phyloP scores from a whole-genome alignment of 805 yeast species.

The Hanseniaspora mollemarum region DNA sequence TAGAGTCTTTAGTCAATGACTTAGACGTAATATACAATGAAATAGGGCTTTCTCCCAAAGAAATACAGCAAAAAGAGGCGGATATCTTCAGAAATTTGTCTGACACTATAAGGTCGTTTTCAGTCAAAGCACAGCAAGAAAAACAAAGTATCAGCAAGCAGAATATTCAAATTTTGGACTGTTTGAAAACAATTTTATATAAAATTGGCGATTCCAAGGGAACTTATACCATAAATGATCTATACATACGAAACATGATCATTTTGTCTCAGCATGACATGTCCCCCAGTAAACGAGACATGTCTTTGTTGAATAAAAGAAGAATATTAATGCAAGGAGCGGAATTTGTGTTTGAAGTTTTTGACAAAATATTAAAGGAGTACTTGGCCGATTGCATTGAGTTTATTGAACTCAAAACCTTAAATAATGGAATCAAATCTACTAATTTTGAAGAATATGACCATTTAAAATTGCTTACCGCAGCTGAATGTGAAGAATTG shows the following conservation, averaged over 20 bases:
- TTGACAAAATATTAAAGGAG: conserved; percentile 6
- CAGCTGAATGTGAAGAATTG: neutral
- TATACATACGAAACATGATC: conserved; percentile 33
- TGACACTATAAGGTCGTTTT: conserved; percentile 37
- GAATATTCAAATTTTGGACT: conserved; percentile 25
- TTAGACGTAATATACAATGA: conserved; percentile 39
- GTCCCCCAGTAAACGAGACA: conserved; percentile 28
- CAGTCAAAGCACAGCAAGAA: conserved; percentile 31
- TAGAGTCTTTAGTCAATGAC: conserved; percentile 30
- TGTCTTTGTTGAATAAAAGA: conserved; percentile 29
- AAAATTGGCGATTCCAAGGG: conserved; percentile 32
- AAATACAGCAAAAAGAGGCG: conserved; percentile 39
- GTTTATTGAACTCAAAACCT: neutral
- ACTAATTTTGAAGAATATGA: neutral
- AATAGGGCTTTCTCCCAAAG: conserved; percentile 45
- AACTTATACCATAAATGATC: conserved; percentile 33
- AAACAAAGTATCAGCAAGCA: conserved; percentile 27
- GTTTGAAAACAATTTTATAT: conserved; percentile 27
- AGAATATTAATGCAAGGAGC: conserved; percentile 28
- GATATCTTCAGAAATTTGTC: conserved; percentile 41
- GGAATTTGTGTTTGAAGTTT: conserved; percentile 24
- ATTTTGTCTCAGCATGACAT: conserved; percentile 16
- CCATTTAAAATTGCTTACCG: neutral
- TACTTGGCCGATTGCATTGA: conserved; percentile 3
- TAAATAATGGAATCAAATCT: neutral